Conservation (phyloP, 1,284 basidiomycete species). For the Lentinula novae-zelandiae region DNA sequence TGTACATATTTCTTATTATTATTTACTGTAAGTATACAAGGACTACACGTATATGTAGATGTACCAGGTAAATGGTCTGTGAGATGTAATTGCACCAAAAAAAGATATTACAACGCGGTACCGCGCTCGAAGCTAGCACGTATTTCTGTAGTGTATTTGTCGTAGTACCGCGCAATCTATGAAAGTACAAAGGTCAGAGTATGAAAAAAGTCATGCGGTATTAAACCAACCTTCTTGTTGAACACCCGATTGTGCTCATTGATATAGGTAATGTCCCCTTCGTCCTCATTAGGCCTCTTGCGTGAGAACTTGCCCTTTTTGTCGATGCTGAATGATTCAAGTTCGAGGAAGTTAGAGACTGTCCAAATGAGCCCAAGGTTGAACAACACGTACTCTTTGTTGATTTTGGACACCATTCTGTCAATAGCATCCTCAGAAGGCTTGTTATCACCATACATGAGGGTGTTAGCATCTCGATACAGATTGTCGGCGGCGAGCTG, state of each 20-base stretch:
- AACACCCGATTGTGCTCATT: conserved; percentile 98
- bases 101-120: conserved; percentile 65
- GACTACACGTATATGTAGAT: no score
- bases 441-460: conserved; percentile 92
- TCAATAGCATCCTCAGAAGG: conserved; percentile 95
- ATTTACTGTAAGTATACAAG: no score
- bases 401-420: conserved; percentile 87
- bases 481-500: conserved; percentile 73
- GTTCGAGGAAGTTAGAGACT: not conserved
- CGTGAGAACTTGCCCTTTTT: conserved; percentile 86
- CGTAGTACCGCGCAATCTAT: conserved; percentile 93
- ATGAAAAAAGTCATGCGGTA: not conserved
- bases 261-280: conserved; percentile 98
- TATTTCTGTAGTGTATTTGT: conserved; percentile 96
- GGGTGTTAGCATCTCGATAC: conserved; percentile 87
- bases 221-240: conserved; percentile 86
- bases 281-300: conserved; percentile 85
- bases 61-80: no score
- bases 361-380: not conserved
- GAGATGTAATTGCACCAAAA: no score
- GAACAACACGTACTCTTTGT: conserved; percentile 67
- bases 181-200: not conserved
- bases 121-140: conserved; percentile 94
- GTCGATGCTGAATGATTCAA: conserved; percentile 58
- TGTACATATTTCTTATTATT: no score